A percentile compares a stretch with the other conserved stretches of the same genome.
Conservation (phyloP, 768 basidiomycete genomes). For the Hericium erinaceus region DNA sequence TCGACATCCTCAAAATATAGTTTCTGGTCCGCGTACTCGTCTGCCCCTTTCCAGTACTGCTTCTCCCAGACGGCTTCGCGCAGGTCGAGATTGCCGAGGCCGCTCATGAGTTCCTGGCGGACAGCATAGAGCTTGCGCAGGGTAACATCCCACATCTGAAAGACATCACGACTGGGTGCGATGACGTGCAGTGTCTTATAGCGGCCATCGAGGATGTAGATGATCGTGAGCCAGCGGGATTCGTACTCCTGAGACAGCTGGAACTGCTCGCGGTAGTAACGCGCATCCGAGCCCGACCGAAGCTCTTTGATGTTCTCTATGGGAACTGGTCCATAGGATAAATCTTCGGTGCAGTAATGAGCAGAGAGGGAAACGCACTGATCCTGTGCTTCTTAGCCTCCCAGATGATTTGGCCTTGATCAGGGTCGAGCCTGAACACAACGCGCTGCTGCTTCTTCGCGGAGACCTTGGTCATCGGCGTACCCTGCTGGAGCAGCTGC, state of each 20-base stretch:
- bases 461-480: constrained; percentile 77
- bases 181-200: constrained; percentile 87
- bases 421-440: constrained; percentile 65
- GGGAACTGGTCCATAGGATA: constrained; percentile 41
- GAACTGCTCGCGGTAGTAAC: constrained; percentile 64
- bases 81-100: constrained; percentile 52
- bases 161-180: constrained; percentile 55
- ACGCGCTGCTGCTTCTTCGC: constrained; percentile 65
- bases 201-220: constrained; percentile 66
- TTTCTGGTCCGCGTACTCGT: constrained; percentile 49
- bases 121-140: constrained; percentile 55
- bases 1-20: constrained; percentile 67
- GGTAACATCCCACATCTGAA: constrained; percentile 54
- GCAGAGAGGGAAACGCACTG: constrained; percentile 31
- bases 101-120: constrained; percentile 62
- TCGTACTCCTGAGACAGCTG: constrained; percentile 53
- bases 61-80: constrained; percentile 69
- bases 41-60: constrained; percentile 74
- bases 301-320: constrained; percentile 86
- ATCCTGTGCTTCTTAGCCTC: constrained; percentile 62
- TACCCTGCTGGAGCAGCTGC: constrained; percentile 47
- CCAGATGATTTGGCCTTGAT: constrained; percentile 75
- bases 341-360: neutral
- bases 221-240: constrained; percentile 74
- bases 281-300: constrained; percentile 60